Conservation (phyloP, 164 flowering plant species). For the Houttuynia cordata region DNA sequence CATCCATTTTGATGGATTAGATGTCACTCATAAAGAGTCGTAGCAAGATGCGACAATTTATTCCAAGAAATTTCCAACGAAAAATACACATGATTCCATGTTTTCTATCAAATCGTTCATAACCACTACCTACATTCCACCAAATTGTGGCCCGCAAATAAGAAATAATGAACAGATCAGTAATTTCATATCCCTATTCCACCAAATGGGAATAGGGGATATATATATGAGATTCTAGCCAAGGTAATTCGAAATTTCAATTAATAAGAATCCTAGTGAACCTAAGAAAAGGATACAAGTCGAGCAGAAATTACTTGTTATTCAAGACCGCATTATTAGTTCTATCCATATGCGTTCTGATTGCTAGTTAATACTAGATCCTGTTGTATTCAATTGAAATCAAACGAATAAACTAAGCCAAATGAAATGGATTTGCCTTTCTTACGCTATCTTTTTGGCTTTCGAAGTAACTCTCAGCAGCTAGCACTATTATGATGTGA, state of each 20-base stretch:
- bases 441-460: not conserved
- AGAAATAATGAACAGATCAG: not conserved
- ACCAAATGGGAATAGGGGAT: too few species aligned
- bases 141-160: constrained; percentile 2
- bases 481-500: constrained; percentile 2
- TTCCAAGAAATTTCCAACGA: not conserved
- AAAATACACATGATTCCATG: constrained; percentile 1
- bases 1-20: constrained; percentile 1
- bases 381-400: too few species aligned
- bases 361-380: too few species aligned
- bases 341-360: too few species aligned
- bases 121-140: constrained; percentile 1
- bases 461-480: constrained; percentile 1
- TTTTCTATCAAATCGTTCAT: constrained; percentile 1
- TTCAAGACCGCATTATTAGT: too few species aligned
- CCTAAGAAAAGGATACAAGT: too few species aligned
- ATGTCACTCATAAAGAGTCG: not conserved
- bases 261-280: too few species aligned
- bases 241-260: too few species aligned
- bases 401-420: too few species aligned
- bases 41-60: constrained; percentile 3
- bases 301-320: not conserved
- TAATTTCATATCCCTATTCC: not conserved
- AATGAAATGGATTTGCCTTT: too few species aligned
- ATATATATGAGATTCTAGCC: too few species aligned